Evolutionary conservation across 169 alveolate species (phyloP), one percentile per base, ranked within the genome.

Genomic region (Babesia sp.): DNA sequence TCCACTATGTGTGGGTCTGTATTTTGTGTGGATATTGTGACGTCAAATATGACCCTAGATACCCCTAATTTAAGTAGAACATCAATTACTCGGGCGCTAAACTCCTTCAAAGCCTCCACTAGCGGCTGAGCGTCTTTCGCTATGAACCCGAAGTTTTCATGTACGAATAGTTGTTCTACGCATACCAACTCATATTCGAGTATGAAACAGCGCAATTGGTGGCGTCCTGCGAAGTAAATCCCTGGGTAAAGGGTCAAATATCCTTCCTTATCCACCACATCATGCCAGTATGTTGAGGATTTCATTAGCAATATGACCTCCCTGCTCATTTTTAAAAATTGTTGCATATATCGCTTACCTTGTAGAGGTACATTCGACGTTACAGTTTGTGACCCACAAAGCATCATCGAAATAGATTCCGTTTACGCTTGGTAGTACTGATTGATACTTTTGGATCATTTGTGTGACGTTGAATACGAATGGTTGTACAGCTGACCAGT

Each of bases 221-320:
- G 16, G n/a, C 57, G 46, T 2, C 29, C 18, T 20, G 37, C 28
- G 18, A 56, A 59, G 56, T 67, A 39, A 33, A 41, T 29, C 9
- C 70, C 79, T 26, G 70, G 64, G 36, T 66, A 67, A n/a, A 76
- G 26, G 29, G 45, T 33, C 39, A 79, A 34, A 26, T 50, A 24
- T 14, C 28, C 45, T 12, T 26, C 29, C 14, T 45, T 33, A 11
- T 22, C 16, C 11, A 0, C 53, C 12, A 5, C 24, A 0, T 56
- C 58, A 2, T 70, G 87, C 87, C 87, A 79, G 14, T 28, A 24
- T 0, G 78, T 69, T 29, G 87, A 79, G 6, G 81, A 45, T 83
- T 79, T 79, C 18, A 79, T 45, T 18, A 48, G 76, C 41, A 79
- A 41, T 28, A 79, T 6, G 2, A 70, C 76, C 28, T 79, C 87